Base-by-base conservation (phyloP, 2,329 filamentous ascomycete species). In the Xylaria digitata region DNA sequence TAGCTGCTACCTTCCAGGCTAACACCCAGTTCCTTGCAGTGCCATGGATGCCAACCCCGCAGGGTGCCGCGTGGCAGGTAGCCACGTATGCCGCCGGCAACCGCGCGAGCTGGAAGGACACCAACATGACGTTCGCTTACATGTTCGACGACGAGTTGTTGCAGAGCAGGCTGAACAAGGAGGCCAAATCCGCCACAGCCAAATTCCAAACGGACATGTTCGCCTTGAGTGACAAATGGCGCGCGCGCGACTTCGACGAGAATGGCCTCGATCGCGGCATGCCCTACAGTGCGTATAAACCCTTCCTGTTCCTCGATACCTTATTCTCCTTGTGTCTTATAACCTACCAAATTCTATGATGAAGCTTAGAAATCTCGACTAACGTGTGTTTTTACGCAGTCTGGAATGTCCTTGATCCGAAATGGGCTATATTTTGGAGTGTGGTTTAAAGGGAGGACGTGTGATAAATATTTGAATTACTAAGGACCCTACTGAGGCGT, bases 251-350 rank as follows among this genome's bases (percentile, higher is more conserved):
- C 0, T 85, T 85, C 71, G 82, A 81, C 61, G 65, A 61, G 2
- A 57, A 80, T 4, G 83, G 83, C 0, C 75, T 85, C 58, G 79
- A 78, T 68, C 77, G 80, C 64, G 82, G 82, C 2, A 83, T 83
- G 82, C 83, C 83, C 6, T 84, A 84, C 65, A 26, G 26, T 26
- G 5, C 26, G 26, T 26, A 26, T 26, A 26, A 26, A 26, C 3
- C 26, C 26, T 26, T 26, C 26, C 26, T 5, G 26, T 26, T 26
- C 5, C 26, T 5, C 5, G 26, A 26, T 5, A 26, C 26, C 26
- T 26, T 26, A 26, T 2, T 26, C 26, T 26, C 26, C 26, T 26
- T 5, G 5, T 26, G 26, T 26, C 26, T 2, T 26, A 26, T 26
- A 26, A 26, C 5, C 26, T 26, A 26, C 3, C 5, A 26, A 26